Evolutionary conservation across 257 asterid genomes (phyloP).

Genomic region (Nicotiana paniculata): DNA sequence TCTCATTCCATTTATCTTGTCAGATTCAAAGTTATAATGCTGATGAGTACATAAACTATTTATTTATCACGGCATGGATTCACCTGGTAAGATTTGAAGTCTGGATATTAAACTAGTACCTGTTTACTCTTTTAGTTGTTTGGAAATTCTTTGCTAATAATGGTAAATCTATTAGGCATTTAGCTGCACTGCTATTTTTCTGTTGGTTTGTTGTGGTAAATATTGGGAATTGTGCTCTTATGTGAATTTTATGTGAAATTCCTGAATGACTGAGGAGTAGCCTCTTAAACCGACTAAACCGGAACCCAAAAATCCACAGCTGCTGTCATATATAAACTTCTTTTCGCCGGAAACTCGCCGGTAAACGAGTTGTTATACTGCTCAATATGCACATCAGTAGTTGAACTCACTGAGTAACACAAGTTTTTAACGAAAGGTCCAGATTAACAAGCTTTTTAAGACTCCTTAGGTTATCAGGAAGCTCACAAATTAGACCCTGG

Average conservation of each 20-base stretch:
- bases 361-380: no score
- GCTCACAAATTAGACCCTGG: no score
- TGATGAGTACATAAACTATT: background rate
- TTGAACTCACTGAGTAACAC: no score
- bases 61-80: background rate
- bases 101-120: background rate
- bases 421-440: no score
- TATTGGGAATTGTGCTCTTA: background rate
- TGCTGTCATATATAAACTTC: no score
- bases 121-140: background rate
- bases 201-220: background rate
- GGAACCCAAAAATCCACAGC: no score
- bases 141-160: background rate
- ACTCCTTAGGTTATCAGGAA: no score
- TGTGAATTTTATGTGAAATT: background rate
- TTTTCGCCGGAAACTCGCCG: no score
- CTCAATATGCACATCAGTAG: no score
- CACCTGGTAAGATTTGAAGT: constrained; percentile 4
- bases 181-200: background rate
- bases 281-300: no score
- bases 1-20: background rate
- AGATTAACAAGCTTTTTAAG: no score
- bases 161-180: background rate
- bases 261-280: background rate
- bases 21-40: background rate